Conservation (phyloP, 2,329 filamentous ascomycete species). For the Venturia carpophila region DNA sequence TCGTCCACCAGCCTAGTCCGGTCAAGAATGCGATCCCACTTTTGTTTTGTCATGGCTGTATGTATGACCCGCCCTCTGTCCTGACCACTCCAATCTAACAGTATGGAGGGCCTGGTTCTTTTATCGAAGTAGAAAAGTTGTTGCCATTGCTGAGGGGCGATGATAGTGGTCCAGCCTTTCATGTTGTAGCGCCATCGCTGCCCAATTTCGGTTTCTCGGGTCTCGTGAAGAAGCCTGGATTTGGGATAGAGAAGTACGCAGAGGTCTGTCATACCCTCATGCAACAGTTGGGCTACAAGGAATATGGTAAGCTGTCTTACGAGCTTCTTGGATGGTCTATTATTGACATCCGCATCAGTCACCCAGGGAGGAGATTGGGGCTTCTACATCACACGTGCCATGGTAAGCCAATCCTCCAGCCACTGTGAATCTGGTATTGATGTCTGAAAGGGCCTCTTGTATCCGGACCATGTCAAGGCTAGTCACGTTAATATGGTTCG, state of each 20-base stretch:
- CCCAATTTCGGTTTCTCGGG: constrained; percentile 51
- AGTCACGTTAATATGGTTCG: constrained; percentile 56
- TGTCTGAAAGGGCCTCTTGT: constrained; percentile 39
- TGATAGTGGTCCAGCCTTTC: constrained; percentile 40
- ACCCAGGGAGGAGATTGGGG: constrained; percentile 66
- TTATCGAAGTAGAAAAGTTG: constrained; percentile 58
- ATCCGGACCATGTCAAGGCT: constrained; percentile 50
- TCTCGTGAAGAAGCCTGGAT: constrained; percentile 45
- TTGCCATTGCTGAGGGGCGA: constrained; percentile 40
- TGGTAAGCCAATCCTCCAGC: constrained; percentile 21
- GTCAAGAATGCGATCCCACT: constrained; percentile 52
- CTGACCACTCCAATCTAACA: neutral
- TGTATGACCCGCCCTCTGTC: constrained; percentile 15
- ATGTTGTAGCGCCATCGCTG: constrained; percentile 47
- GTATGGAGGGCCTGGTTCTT: constrained; percentile 56
- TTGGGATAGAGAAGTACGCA: constrained; percentile 46
- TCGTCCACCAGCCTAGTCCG: constrained; percentile 50
- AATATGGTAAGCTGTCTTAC: constrained; percentile 40
- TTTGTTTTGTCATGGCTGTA: constrained; percentile 60
- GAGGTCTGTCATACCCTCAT: constrained; percentile 61
- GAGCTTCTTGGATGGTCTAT: neutral
- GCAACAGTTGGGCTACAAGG: constrained; percentile 55
- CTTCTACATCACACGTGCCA: constrained; percentile 53
- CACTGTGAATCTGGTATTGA: constrained; percentile 27
- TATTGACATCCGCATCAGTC: constrained; percentile 21